Evolutionary conservation across 1,284 basidiomycete species (phyloP), one percentile per base, ranked within the genome.

Genomic region (Pseudomicrostroma phylloplanum): DNA sequence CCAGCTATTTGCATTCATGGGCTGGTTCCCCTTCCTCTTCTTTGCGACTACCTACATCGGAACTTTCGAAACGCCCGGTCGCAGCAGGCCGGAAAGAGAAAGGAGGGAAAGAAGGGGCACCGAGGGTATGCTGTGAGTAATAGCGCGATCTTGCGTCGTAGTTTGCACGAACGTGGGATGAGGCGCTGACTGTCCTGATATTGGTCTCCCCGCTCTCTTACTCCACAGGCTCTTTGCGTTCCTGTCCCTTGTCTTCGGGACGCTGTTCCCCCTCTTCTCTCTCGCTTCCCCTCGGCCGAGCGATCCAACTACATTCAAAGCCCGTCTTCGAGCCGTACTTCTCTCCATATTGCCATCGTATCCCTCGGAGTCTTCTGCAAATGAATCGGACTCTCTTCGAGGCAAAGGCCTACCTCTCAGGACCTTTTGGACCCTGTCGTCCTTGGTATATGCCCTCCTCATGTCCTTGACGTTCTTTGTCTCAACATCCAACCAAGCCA

Each of bases 1-100:
- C 6, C 91, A 92, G 74, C 76, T 92, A 13, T 91, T 91, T 79
- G 90, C 91, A 1, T 92, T 91, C 77, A 91, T 92, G 89, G 90
- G 89, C 72, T 92, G 91, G 62, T 74, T 76, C 57, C 72, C 72
- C 15, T 67, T 67, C 26, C 63, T 72, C 17, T 75, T 71, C 59
- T 70, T 57, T 66, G 87, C 88, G 17, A 96, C 92, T 1, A 92
- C 91, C 1, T 96, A 92, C 74, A 85, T 96, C 63, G 88, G 90
- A 15, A 54, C 51, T 23, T 54, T 54, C 21, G 51, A 54, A 25
- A 15, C 6, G 21, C 51, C 21, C 15, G 51, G 51, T 21, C 19
- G 21, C 2, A 15, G 51, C 4, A 19, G 21, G 7, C 19, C 15
- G 51, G 13, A 13, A 6, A 2, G 15, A 6, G 51, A 54, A 25